A percentile compares a stretch with the other conserved stretches of the same genome.
Conservation (phyloP, 139 green algal species). For the Micractinium sp. region DNA sequence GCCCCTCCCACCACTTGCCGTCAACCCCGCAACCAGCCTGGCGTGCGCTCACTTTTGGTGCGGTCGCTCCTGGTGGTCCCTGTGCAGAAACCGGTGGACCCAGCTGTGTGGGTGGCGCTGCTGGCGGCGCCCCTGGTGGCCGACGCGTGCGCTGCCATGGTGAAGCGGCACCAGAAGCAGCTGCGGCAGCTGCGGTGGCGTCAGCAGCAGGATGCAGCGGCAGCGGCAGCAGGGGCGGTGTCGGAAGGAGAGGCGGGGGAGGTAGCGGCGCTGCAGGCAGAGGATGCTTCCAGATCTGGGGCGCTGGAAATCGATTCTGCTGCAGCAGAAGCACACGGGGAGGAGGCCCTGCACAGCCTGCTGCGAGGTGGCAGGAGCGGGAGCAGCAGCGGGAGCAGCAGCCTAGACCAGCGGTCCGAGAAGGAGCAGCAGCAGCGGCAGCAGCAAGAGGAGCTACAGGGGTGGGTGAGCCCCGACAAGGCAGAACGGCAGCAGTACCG, state of each 20-base stretch:
- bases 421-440: not conserved
- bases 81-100: constrained; percentile 22
- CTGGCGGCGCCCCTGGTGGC: constrained; percentile 44
- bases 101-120: constrained; percentile 36
- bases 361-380: not conserved
- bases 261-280: not conserved
- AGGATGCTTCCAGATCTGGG: not conserved
- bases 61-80: not conserved
- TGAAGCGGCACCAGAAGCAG: not conserved
- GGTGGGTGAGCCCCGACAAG: not conserved
- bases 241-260: not conserved
- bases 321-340: not conserved
- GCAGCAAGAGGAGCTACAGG: not conserved
- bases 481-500: not conserved
- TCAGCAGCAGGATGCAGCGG: not conserved
- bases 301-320: not conserved
- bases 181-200: not conserved
- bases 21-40: no score
- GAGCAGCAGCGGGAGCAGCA: not conserved
- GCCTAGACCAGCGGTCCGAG: not conserved
- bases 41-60: not conserved
- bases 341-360: not conserved
- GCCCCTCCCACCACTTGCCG: constrained; percentile 10
- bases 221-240: not conserved
- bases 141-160: not conserved